These are phyloP conservation scores for Russula abietina DNA, from an alignment of 768 basidiomycete genomes.

Conservation along the genomic window DNA sequence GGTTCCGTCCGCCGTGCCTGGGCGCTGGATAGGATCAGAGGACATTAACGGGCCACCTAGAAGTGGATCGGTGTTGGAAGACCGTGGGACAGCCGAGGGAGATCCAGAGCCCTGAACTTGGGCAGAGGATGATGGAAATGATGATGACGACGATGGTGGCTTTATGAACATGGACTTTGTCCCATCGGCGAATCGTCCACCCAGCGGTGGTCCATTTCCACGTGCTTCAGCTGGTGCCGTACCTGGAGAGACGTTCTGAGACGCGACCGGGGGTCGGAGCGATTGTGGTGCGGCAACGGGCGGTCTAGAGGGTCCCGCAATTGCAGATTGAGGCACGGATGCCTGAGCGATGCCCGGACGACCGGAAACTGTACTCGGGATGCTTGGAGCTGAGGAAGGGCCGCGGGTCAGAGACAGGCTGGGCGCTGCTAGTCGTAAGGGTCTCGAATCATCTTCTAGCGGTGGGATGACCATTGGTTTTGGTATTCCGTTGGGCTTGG, in stretches of 20 bases:
- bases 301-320: conserved; percentile 47
- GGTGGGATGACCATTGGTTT: conserved; percentile 58
- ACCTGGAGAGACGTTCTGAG: conserved; percentile 30
- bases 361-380: conserved; percentile 9
- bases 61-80: conserved; percentile 22
- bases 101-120: neutral
- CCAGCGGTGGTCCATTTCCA: conserved; percentile 46
- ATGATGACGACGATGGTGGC: conserved; percentile 36
- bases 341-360: conserved; percentile 30
- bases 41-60: conserved; percentile 15
- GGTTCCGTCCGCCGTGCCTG: conserved; percentile 17
- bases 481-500: conserved; percentile 45
- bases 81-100: neutral
- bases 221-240: conserved; percentile 29
- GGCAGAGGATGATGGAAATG: neutral
- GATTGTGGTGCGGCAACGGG: conserved; percentile 3
- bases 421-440: conserved; percentile 28
- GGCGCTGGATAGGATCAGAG: conserved; percentile 19
- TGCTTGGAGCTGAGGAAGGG: conserved; percentile 24
- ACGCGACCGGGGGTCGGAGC: conserved; percentile 31
- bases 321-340: conserved; percentile 41
- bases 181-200: conserved; percentile 65
- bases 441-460: conserved; percentile 52
- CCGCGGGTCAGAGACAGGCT: conserved; percentile 23
- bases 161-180: conserved; percentile 78